phyloP scores from a whole-genome alignment of 192 early-diverging fungal genomes.

The Mortierella hygrophila region DNA sequence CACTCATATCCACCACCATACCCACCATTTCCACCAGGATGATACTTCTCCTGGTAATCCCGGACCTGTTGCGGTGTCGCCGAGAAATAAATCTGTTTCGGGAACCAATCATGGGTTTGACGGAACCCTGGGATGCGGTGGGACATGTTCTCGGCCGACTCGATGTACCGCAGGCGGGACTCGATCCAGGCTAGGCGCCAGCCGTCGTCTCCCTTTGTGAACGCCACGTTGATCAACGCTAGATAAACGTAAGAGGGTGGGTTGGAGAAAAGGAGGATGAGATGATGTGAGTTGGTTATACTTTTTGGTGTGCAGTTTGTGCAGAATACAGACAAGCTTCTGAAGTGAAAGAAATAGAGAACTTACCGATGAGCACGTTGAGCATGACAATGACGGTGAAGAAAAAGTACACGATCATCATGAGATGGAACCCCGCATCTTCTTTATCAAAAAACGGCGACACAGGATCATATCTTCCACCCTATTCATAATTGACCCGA shows the following conservation, averaged over 20 bases:
- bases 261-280: background rate
- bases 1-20: no score
- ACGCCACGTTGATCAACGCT: slow-evolving; percentile 44
- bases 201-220: slow-evolving; percentile 24
- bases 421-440: slow-evolving; percentile 10
- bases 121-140: slow-evolving; percentile 31
- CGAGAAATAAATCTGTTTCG: slow-evolving; percentile 27
- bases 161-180: slow-evolving; percentile 27
- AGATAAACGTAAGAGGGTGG: background rate
- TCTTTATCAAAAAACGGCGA: background rate
- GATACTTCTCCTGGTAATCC: slow-evolving; percentile 20
- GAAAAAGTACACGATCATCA: slow-evolving; percentile 29
- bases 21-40: background rate
- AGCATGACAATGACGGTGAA: slow-evolving; percentile 35
- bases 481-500: slow-evolving; percentile 4
- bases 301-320: background rate
- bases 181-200: slow-evolving; percentile 42
- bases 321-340: background rate
- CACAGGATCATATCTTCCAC: slow-evolving; percentile 34
- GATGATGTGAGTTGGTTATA: no score
- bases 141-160: slow-evolving; percentile 50
- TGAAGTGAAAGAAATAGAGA: background rate
- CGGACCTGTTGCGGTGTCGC: slow-evolving; percentile 14
- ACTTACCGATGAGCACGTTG: slow-evolving; percentile 40
- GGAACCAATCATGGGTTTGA: slow-evolving; percentile 17